Evolutionary conservation across 306 rosid species (phyloP), one percentile per base, ranked within the genome.

Genomic region (Prunus padus): DNA sequence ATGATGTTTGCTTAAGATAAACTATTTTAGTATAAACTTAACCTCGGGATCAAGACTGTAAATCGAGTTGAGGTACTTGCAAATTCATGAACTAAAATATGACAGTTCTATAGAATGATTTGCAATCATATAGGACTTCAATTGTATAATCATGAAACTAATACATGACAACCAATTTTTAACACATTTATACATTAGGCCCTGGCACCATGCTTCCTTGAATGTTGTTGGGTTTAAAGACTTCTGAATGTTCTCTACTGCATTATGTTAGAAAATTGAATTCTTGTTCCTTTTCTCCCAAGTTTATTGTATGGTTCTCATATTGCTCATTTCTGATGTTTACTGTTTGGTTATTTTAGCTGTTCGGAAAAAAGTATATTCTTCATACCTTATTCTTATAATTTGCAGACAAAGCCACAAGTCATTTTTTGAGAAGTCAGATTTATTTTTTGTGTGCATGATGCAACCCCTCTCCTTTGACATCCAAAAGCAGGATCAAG

Each of bases 371-470:
- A 30, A 10, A 4, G 11, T 19, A 28, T 51, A 19, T 16, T 22
- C 26, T 28, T 54, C 64, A 16, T 40, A 55, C 54, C 61, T 25
- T 61, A 2, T 20, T 40, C 50, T 54, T 77, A 61, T 52, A 33
- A 65, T 79, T 73, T 76, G 74, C 93, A 95, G 98, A 65, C 91
- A 92, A 77, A 87, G 84, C 66, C 96, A 86, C 80, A 77, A 86
- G 84, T 51, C 87, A 42, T 90, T 95, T 80, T 92, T 85, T 86
- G 93, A 86, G 76, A 95, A 95, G 87, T 92, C 97, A 6, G 91
- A 90, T 80, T 79, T 95, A 50, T 95, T 82, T 86, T 87, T 95
- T 51, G 80, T 92, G 62, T 92, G 98, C 89, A 64, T 90, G 89
- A 23, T 90, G 86, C 90, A 69, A 47, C 92, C 96, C 26, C 84